phyloP scores from a whole-genome alignment of 192 early-diverging fungal species.

The Linnemannia elongata region DNA sequence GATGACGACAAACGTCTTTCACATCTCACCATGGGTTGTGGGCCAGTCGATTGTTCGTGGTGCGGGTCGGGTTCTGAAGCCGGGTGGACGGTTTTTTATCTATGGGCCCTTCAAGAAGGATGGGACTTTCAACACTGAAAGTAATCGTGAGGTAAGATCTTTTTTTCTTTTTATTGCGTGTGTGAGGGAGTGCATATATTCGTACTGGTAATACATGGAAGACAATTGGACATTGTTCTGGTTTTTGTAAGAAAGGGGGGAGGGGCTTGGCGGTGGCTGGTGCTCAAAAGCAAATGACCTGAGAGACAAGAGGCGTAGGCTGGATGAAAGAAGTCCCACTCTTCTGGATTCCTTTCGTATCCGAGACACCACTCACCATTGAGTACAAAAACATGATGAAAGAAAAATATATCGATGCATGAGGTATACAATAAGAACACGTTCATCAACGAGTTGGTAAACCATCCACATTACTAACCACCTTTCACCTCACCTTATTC shows the following conservation, averaged over 20 bases:
- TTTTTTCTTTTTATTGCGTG: not conserved
- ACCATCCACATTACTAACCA: not conserved
- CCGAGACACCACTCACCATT: not conserved
- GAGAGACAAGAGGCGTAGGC: not conserved
- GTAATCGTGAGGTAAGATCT: conserved; percentile 43
- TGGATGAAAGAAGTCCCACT: not conserved
- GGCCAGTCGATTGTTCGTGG: conserved; percentile 37
- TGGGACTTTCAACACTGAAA: conserved; percentile 38
- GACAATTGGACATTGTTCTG: not conserved
- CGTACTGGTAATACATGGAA: not conserved
- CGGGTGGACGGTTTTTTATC: conserved; percentile 14
- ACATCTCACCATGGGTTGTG: conserved; percentile 54
- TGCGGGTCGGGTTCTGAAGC: conserved; percentile 21
- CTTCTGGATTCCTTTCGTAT: not conserved
- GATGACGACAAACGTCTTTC: conserved; percentile 45
- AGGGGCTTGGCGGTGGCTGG: not conserved
- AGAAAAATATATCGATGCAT: too few relatives aligned
- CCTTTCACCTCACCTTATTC: too few relatives aligned
- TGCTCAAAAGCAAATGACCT: too few relatives aligned
- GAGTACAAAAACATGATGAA: too few relatives aligned
- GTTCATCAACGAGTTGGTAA: not conserved
- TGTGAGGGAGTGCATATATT: too few relatives aligned
- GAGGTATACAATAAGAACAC: too few relatives aligned
- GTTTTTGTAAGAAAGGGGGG: not conserved
- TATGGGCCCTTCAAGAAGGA: conserved; percentile 37